phyloP scores from a whole-genome alignment of 805 yeast genomes.

The Candida palmyrensis region DNA sequence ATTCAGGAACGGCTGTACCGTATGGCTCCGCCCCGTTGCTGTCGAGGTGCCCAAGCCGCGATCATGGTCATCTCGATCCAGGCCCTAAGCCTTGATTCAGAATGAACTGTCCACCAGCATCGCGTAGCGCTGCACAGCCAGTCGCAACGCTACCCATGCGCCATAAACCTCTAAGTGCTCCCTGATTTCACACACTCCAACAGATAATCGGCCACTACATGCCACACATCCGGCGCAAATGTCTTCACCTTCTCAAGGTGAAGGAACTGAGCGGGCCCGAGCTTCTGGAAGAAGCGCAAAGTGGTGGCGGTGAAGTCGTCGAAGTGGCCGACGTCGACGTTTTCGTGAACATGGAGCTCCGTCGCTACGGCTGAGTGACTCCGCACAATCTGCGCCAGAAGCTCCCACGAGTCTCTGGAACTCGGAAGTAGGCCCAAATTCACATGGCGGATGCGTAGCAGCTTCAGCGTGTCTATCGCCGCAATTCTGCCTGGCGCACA shows the following conservation, averaged over 20 bases:
- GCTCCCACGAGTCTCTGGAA: constrained; percentile 57
- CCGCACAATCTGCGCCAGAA: constrained; percentile 10
- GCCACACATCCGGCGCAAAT: constrained; percentile 86
- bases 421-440: constrained; percentile 78
- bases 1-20: too few species aligned
- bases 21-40: too few species aligned
- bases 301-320: constrained; percentile 17
- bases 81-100: too few species aligned
- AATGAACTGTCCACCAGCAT: too few species aligned
- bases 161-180: too few species aligned
- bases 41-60: too few species aligned
- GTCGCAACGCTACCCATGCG: too few species aligned
- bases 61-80: too few species aligned
- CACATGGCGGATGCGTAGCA: constrained; percentile 45
- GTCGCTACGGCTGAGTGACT: constrained; percentile 12
- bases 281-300: constrained; percentile 1
- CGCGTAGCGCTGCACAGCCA: too few species aligned
- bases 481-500: constrained; percentile 41
- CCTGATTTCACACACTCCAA: neutral
- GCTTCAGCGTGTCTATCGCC: too few species aligned
- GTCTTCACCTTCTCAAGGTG: constrained; percentile 70
- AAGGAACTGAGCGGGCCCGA: constrained; percentile 6
- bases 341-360: constrained; percentile 68
- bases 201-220: constrained; percentile 43
- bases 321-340: constrained; percentile 46